A percentile compares a stretch with the other conserved stretches of the same genome.
phyloP scores from a whole-genome alignment of 768 basidiomycete species.

The Agrocybe pediades region DNA sequence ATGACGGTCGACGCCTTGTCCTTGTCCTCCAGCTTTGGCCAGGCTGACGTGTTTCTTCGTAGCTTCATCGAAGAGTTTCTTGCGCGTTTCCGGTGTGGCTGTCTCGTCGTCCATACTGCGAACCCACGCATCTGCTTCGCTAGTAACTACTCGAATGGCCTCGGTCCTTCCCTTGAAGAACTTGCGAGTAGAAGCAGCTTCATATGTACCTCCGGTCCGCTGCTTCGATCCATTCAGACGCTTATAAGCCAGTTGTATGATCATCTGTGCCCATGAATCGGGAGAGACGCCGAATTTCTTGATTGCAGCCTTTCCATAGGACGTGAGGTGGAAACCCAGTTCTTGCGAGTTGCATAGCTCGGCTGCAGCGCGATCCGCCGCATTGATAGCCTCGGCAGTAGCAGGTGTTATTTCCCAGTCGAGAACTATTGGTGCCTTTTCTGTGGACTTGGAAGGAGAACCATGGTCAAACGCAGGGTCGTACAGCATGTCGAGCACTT shows the following conservation, averaged over 20 bases:
- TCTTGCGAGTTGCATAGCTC: constrained; percentile 66
- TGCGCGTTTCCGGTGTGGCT: constrained; percentile 43
- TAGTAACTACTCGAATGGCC: constrained; percentile 83
- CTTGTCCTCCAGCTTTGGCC: constrained; percentile 68
- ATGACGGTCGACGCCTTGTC: constrained; percentile 84
- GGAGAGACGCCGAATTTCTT: constrained; percentile 89
- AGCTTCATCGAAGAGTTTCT: constrained; percentile 58
- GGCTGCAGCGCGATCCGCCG: constrained; percentile 55
- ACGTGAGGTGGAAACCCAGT: constrained; percentile 62
- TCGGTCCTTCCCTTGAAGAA: constrained; percentile 92
- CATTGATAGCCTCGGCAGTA: constrained; percentile 51
- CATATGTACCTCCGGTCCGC: constrained; percentile 83
- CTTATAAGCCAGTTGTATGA: constrained; percentile 87
- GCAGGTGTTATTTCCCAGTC: constrained; percentile 62
- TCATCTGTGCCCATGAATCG: constrained; percentile 93
- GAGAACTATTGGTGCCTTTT: constrained; percentile 47
- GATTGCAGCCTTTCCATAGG: constrained; percentile 85
- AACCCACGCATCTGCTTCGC: constrained; percentile 79
- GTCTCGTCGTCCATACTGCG: constrained; percentile 63
- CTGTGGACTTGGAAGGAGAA: constrained; percentile 22
- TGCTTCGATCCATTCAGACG: constrained; percentile 59
- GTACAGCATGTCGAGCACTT: constrained; percentile 61
- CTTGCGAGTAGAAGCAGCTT: constrained; percentile 88
- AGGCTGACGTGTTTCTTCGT: constrained; percentile 62
- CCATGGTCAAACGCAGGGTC: constrained; percentile 69